These are phyloP conservation scores for Lipomyces chichibuensis DNA, from an alignment of 805 yeast species.

Conservation along the genomic window DNA sequence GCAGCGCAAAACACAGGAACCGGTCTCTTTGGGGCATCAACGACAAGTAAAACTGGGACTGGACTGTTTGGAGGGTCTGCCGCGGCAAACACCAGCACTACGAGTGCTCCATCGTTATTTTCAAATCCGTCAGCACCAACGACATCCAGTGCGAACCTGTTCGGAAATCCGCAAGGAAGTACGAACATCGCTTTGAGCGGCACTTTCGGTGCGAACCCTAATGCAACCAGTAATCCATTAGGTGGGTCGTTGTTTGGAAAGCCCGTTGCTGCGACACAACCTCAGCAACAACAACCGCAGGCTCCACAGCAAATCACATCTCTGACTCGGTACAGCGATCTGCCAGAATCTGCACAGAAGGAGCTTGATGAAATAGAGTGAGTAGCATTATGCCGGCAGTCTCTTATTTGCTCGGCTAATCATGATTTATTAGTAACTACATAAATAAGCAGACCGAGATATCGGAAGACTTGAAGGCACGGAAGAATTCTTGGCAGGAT, in stretches of 20 bases:
- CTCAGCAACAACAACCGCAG: constrained; percentile 8
- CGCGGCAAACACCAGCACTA: background rate
- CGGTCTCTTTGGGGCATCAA: constrained; percentile 1
- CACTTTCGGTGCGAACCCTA: background rate
- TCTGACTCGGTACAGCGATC: constrained; percentile 61
- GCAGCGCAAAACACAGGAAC: background rate
- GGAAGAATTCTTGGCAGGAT: constrained; percentile 48
- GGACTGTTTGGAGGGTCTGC: constrained; percentile 9
- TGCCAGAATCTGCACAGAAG: constrained; percentile 56
- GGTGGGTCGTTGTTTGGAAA: constrained; percentile 15
- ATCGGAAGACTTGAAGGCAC: constrained; percentile 55
- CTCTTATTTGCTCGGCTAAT: background rate
- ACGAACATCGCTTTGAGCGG: constrained; percentile 1
- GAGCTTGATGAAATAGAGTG: constrained; percentile 59
- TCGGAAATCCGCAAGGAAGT: constrained; percentile 5
- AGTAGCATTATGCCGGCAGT: background rate
- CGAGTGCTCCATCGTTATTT: constrained; percentile 14
- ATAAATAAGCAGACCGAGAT: constrained; percentile 57
- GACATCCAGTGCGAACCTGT: background rate
- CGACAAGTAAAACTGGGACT: constrained; percentile 3
- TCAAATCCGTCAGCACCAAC: constrained; percentile 3
- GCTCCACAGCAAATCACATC: constrained; percentile 49
- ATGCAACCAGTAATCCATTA: background rate
- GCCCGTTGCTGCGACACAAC: constrained; percentile 8
- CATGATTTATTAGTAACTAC: constrained; percentile 43